Evolutionary conservation across 768 basidiomycete species (phyloP).

Genomic region (Auricularia heimuer): DNA sequence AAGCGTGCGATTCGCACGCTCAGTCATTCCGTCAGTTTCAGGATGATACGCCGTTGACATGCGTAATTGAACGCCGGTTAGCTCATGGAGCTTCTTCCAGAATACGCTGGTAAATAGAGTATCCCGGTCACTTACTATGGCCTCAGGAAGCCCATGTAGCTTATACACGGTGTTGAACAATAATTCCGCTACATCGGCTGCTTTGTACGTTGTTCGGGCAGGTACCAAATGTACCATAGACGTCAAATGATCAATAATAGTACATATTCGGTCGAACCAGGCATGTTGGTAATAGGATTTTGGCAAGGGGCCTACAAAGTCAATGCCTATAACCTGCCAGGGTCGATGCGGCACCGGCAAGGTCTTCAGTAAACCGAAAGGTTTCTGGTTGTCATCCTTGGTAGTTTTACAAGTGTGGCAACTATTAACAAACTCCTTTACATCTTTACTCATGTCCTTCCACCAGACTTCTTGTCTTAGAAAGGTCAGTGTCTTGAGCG

Average conservation of each 20-base stretch:
- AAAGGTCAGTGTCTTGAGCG: too few species aligned
- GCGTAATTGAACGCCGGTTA: slow-evolving; percentile 8
- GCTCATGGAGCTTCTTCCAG: neutral
- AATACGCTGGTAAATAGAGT: slow-evolving; percentile 33
- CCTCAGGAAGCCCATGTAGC: slow-evolving; percentile 28
- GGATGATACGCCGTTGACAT: slow-evolving; percentile 36
- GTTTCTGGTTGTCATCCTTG: too few species aligned
- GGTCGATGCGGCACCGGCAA: too few species aligned
- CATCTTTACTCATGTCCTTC: too few species aligned
- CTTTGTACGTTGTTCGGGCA: slow-evolving; percentile 19
- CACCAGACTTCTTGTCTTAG: too few species aligned
- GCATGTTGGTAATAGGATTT: too few species aligned
- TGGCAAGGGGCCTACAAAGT: slow-evolving; percentile 15
- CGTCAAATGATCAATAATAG: slow-evolving; percentile 18
- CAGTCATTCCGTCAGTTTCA: slow-evolving; percentile 31
- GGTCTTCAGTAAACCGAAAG: too few species aligned
- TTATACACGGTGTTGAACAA: slow-evolving; percentile 27
- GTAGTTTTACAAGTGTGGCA: too few species aligned
- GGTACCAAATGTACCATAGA: slow-evolving; percentile 21
- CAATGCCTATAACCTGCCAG: slow-evolving; percentile 20
- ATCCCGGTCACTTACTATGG: slow-evolving; percentile 35
- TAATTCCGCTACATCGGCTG: slow-evolving; percentile 26
- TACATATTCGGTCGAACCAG: slow-evolving; percentile 9
- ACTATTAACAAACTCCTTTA: too few species aligned
- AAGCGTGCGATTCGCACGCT: slow-evolving; percentile 15